phyloP scores from a whole-genome alignment of 2,329 filamentous ascomycete genomes.

The Monilinia laxa region DNA sequence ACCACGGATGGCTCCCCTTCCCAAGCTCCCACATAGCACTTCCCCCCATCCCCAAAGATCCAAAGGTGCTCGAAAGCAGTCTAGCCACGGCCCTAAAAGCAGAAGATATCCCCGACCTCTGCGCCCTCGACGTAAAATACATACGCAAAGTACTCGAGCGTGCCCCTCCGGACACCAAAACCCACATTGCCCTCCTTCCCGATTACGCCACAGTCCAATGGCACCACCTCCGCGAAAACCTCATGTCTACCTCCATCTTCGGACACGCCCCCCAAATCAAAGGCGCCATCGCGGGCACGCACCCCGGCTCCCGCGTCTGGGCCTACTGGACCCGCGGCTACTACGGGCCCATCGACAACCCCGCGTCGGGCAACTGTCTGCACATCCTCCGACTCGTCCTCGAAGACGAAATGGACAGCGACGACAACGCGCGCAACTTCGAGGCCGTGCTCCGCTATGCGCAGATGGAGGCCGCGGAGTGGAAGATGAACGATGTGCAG shows the following conservation, averaged over 20 bases:
- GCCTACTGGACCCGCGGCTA: slow-evolving; percentile 70
- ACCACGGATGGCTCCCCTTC: slow-evolving; percentile 72
- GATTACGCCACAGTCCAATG: slow-evolving; percentile 68
- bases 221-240: slow-evolving; percentile 81
- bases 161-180: slow-evolving; percentile 44
- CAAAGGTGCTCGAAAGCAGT: neutral
- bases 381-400: slow-evolving; percentile 68
- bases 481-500: slow-evolving; percentile 68
- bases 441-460: slow-evolving; percentile 65
- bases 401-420: slow-evolving; percentile 51
- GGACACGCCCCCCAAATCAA: slow-evolving; percentile 56
- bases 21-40: slow-evolving; percentile 71
- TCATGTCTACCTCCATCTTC: slow-evolving; percentile 65
- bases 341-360: slow-evolving; percentile 51
- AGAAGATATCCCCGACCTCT: slow-evolving; percentile 60
- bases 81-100: slow-evolving; percentile 49
- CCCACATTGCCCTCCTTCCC: slow-evolving; percentile 65
- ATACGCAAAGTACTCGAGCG: slow-evolving; percentile 54
- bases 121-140: slow-evolving; percentile 61
- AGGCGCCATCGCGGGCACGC: slow-evolving; percentile 60
- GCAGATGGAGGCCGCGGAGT: slow-evolving; percentile 67
- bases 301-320: slow-evolving; percentile 61
- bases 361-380: slow-evolving; percentile 59
- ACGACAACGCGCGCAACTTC: slow-evolving; percentile 54
- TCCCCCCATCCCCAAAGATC: slow-evolving; percentile 41